A percentile compares a stretch with the other conserved stretches of the same genome.
Evolutionary conservation across 192 early-diverging fungal genomes (phyloP).

Genomic region (Coemansia sp.): DNA sequence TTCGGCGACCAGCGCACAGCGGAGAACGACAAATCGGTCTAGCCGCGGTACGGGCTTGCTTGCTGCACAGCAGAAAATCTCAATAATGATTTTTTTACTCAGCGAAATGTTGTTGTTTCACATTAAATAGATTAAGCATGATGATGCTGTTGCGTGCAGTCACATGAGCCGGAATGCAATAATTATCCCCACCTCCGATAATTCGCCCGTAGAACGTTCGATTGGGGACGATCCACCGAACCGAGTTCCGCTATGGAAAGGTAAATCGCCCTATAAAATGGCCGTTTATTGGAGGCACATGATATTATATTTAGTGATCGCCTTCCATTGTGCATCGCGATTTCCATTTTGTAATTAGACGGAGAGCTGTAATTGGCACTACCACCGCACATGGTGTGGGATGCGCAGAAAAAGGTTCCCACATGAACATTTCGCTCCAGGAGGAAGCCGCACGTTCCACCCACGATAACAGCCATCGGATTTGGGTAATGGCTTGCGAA

Average conservation of each 20-base stretch:
- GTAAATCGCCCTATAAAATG: constrained; percentile 6
- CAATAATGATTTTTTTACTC: too few species aligned
- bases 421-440: not conserved
- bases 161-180: not conserved
- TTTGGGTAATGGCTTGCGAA: too few species aligned
- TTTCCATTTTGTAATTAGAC: not conserved
- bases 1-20: not conserved
- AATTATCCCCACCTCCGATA: not conserved
- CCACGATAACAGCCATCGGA: too few species aligned
- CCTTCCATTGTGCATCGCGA: not conserved
- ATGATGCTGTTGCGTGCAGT: not conserved
- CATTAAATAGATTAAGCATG: too few species aligned
- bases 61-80: too few species aligned
- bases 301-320: not conserved
- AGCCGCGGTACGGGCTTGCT: too few species aligned
- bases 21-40: too few species aligned
- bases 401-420: not conserved
- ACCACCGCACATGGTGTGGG: not conserved
- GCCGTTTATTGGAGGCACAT: not conserved
- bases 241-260: not conserved
- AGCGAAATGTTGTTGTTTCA: too few species aligned
- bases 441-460: not conserved
- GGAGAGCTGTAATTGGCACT: not conserved
- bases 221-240: not conserved
- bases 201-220: constrained; percentile 1